Base-by-base conservation (phyloP, 1,139 yeast genomes). In the Insectozyma bohioensis region DNA sequence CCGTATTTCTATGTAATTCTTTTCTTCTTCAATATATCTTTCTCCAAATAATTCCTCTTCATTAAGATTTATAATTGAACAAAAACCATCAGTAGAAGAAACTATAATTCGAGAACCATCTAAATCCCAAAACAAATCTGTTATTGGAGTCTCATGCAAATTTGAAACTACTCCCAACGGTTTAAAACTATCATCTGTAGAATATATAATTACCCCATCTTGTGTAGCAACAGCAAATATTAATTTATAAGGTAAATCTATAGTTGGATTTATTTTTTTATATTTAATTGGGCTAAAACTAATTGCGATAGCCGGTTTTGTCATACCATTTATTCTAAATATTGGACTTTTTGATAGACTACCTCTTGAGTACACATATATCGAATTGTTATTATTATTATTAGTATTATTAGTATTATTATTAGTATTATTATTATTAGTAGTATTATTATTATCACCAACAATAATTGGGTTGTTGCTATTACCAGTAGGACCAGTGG, bases 71-170 rank as follows among this genome's bases (percentile, higher is more conserved):
- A 87, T 57, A 24, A 72, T 71, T 1, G 96, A 84, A 48, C 97
- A 85, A 51, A 87, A 90, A 14, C 98, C 98, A 56, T 94, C 99
- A 0, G 95, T 84, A 0, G 97, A 85, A n/a, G 95, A 78, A 20
- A 84, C 72, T 43, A 90, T 64, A 17, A 92, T 58, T 12, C 75
- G 63, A n/a, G 61, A 59, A 0, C 97, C 98, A 53, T 85, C 87
- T 3, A 63, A 60, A 25, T 85, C 74, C 98, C 98, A 94, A 8
- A 82, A 63, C 33, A 90, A 54, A 52, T 92, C 98, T 0, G 98
- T 90, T 24, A 92, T 73, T 1, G 95, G 78, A 3, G 94, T 82
- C 52, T 88, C 88, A 54, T 92, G 98, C 34, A 92, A 64, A 48
- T 87, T 87, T 2, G 86, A 74, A 3, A 82, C 83, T 19, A 77